These are phyloP conservation scores for Penicillium concentricum DNA, from an alignment of 2,329 filamentous ascomycete genomes.

Conservation along the genomic window DNA sequence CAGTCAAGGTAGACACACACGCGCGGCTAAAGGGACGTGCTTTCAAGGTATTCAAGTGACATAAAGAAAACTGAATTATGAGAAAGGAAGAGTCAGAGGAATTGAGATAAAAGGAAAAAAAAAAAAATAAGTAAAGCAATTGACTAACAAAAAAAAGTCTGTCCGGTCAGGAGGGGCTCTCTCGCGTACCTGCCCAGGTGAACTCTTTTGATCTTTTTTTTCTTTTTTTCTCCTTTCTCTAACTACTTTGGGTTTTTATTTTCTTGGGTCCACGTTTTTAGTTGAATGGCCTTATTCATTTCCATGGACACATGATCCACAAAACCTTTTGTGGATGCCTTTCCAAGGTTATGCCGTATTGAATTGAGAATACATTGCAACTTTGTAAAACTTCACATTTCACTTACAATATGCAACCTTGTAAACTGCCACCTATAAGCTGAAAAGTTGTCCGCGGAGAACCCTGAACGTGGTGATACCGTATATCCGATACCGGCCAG, in stretches of 20 bases:
- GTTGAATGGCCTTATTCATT: constrained; percentile 15
- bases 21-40: constrained; percentile 46
- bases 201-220: constrained; percentile 18
- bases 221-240: constrained; percentile 9
- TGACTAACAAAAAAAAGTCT: constrained; percentile 39
- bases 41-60: constrained; percentile 29
- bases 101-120: constrained; percentile 30
- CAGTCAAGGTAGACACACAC: constrained; percentile 21
- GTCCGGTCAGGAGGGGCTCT: constrained; percentile 17
- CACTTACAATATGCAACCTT: too few relatives aligned
- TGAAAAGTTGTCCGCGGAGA: not conserved
- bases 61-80: constrained; percentile 41
- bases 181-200: not conserved
- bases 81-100: constrained; percentile 30
- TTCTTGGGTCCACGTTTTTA: constrained; percentile 9
- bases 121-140: constrained; percentile 41
- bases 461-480: not conserved
- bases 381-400: too few relatives aligned
- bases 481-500: not conserved
- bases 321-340: too few relatives aligned
- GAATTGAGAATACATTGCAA: too few relatives aligned
- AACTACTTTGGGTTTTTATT: constrained; percentile 6
- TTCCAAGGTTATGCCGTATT: too few relatives aligned
- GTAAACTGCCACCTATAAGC: too few relatives aligned
- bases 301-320: constrained; percentile 3